Conservation (phyloP, 257 asterid species). For the Nicotiana tabacum region DNA sequence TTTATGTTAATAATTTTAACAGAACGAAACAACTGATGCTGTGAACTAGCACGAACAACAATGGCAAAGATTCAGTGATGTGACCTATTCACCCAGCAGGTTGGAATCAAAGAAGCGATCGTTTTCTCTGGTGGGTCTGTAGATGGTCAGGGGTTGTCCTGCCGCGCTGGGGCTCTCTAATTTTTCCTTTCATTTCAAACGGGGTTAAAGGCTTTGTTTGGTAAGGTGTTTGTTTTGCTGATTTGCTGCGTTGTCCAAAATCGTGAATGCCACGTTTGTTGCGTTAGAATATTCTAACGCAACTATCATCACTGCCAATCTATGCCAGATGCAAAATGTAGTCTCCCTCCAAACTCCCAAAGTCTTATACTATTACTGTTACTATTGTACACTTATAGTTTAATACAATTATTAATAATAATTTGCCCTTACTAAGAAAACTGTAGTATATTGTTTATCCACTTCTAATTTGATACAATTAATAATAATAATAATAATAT, state of each 20-base stretch:
- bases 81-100: neutral
- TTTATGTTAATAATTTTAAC: neutral
- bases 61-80: neutral
- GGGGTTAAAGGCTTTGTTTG: neutral
- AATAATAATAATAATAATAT: no score
- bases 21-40: neutral
- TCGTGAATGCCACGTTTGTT: neutral
- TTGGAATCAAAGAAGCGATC: neutral
- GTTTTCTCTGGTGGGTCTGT: neutral
- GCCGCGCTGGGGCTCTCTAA: neutral
- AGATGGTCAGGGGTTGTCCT: neutral
- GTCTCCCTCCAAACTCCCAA: neutral
- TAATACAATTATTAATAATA: no score
- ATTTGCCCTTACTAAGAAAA: neutral
- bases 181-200: no score
- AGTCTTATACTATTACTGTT: no score
- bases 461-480: neutral
- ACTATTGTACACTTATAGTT: neutral
- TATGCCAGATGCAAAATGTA: neutral
- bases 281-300: neutral
- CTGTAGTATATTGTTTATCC: neutral
- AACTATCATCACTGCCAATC: neutral
- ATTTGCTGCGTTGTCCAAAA: neutral
- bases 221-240: neutral
- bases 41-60: neutral